Evolutionary conservation across 2,329 filamentous ascomycete genomes (phyloP).

Genomic region (Colletotrichum godetiae): DNA sequence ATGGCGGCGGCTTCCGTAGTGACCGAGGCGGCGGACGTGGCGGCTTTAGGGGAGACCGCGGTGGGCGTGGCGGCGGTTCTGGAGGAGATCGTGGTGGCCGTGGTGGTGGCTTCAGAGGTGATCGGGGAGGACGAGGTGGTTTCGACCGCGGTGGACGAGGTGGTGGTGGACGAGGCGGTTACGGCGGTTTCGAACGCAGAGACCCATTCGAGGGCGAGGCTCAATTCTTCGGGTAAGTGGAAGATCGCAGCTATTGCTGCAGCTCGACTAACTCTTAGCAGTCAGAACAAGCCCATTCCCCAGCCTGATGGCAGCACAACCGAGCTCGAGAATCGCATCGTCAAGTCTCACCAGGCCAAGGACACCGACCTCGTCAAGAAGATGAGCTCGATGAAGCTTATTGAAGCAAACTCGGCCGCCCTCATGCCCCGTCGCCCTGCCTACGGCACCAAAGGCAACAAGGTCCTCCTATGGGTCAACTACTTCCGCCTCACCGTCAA

Average conservation of each 20-base stretch:
- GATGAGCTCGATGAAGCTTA: constrained; percentile 49
- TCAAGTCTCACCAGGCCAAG: constrained; percentile 44
- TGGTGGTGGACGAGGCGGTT: constrained; percentile 36
- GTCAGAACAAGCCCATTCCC: constrained; percentile 29
- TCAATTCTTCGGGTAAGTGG: constrained; percentile 28
- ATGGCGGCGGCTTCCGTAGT: constrained; percentile 35
- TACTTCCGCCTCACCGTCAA: constrained; percentile 60
- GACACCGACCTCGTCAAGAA: constrained; percentile 45
- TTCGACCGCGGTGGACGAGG: constrained; percentile 14
- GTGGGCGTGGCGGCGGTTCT: constrained; percentile 35
- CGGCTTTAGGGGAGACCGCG: constrained; percentile 32
- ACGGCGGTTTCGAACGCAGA: constrained; percentile 31
- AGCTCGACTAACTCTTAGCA: constrained; percentile 2
- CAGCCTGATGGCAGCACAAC: constrained; percentile 43
- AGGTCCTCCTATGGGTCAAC: constrained; percentile 64
- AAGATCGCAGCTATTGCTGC: constrained; percentile 28
- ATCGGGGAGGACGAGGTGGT: constrained; percentile 21
- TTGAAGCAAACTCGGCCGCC: constrained; percentile 29
- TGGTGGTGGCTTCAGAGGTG: constrained; percentile 11
- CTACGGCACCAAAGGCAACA: constrained; percentile 57
- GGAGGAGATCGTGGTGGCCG: constrained; percentile 29
- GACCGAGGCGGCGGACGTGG: constrained; percentile 31
- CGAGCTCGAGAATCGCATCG: constrained; percentile 54
- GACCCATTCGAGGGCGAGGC: constrained; percentile 36
- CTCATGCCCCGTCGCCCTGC: constrained; percentile 58